Evolutionary conservation across 2,329 filamentous ascomycete genomes (phyloP), one percentile per base, ranked within the genome.

Genomic region (Sarocladium oryzae): DNA sequence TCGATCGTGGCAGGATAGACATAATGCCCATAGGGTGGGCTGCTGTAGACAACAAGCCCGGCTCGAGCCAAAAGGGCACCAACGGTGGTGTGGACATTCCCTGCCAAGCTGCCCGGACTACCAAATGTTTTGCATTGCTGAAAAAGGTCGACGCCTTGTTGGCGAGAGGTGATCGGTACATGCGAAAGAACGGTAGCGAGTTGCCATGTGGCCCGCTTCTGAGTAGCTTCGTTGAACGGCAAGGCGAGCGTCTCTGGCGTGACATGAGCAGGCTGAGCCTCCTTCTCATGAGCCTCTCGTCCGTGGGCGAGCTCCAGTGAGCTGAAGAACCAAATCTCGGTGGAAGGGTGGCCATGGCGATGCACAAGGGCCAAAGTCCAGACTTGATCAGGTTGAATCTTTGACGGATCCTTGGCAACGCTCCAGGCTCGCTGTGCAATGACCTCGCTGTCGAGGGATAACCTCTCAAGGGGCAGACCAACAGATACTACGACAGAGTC

Each of bases 261-360:
- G 20, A 37, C 20, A 15, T 37, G 15, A 3, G 30, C 46, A 24
- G 30, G 8, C n/a, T 49, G 46, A 3, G 32, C 21, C 16, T 49
- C 46, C 16, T 49, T 36, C 46, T 49, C 46, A 16, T 49, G 30
- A 36, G 32, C 2, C 20, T 30, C 46, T 13, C 16, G 4, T 24
- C 46, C 46, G 16, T 49, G 46, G 5, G 18, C 20, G 8, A 49
- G 15, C n/a, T 49, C 46, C 21, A 49, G 46, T 4, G 46, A 49
- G 7, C 18, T 35, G 46, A 49, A 49, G 11, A 36, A 37, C 46
- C 46, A 49, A 18, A 49, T 49, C 46, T 49, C 46, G 6, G 46
- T 49, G 5, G 46, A 36, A 5, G 46, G 46, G 18, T 49, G 46
- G 32, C 46, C 46, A 23, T 21, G 18, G 13, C 46, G 46, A 18